Base-by-base conservation (phyloP, 2,329 filamentous ascomycete species). In the Byssothecium circinans region DNA sequence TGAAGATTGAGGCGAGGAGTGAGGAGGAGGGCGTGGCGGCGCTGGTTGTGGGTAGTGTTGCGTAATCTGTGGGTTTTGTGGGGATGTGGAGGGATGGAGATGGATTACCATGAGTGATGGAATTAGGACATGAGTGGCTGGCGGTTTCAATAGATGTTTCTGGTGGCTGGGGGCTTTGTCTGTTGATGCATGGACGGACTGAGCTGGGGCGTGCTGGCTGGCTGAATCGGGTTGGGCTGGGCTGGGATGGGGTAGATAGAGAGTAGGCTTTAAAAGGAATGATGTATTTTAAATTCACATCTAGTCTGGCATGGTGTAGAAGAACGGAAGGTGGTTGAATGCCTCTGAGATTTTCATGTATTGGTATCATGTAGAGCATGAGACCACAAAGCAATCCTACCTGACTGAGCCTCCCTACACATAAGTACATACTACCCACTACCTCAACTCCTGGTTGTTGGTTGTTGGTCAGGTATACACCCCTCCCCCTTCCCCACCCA, bases 21-120 rank as follows among this genome's bases (percentile, higher is more conserved):
- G 94, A 99, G 72, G 94, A 99, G 74, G 89, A 94, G 68, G 89
- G 89, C 46, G 85, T 99, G 65, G 91, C 94, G 52, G 81, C 85
- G 50, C 78, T 95, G 71, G 84, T 97, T 51, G 82, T 96, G 69
- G 88, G 84, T 58, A 91, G 89, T 62, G 85, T 96, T 69, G 86
- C 88, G 70, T 95, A 83, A 50, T 47, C 20, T 30, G 36, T n/a
- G n/a, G n/a, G n/a, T 25, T 8, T 33, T 40, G 14, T 22, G 18
- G 25, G n/a, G 8, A 32, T 41, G 12, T 27, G 7, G 5, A n/a
- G 17, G 17, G 35, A 14, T 8, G 18, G 11, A 35, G 15, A 25
- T 8, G 14, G 29, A 32, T 32, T 32, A 14, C 8, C 29, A n/a
- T 14, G 29, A 32, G 29, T 12, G 14, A 32, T 37, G 11, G 20